Conservation (phyloP, 192 early-diverging fungal genomes). For the Mycoemilia scoparia region DNA sequence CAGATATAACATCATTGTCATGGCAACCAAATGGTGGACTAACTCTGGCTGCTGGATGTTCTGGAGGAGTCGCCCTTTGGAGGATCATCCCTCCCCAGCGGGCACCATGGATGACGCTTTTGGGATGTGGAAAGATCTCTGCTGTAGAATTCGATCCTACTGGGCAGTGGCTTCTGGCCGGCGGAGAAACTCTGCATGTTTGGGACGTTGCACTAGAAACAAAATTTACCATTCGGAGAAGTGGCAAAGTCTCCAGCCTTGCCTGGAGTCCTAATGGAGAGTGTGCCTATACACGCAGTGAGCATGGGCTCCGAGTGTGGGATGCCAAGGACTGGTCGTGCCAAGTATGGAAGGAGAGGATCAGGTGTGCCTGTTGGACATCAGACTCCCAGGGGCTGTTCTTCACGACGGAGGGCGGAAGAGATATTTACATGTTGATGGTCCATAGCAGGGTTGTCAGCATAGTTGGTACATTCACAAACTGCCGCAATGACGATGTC, state of each 20-base stretch:
- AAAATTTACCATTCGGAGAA: too few species aligned
- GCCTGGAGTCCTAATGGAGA: too few species aligned
- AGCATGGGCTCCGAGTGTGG: slow-evolving; percentile 31
- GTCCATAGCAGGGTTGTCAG: too few species aligned
- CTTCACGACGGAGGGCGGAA: slow-evolving; percentile 9
- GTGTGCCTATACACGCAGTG: too few species aligned
- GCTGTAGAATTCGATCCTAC: slow-evolving; percentile 17
- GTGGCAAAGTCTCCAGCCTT: too few species aligned
- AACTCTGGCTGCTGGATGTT: slow-evolving; percentile 23
- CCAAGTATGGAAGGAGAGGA: slow-evolving; percentile 20
- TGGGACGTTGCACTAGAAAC: slow-evolving; percentile 28
- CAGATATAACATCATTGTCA: slow-evolving; percentile 20
- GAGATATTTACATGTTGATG: slow-evolving; percentile 18
- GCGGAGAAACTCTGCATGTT: slow-evolving; percentile 18
- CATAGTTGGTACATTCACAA: too few species aligned
- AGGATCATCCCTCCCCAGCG: slow-evolving; percentile 9
- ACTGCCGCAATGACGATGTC: too few species aligned
- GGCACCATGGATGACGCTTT: slow-evolving; percentile 18
- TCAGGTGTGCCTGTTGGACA: slow-evolving; percentile 18
- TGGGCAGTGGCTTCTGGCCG: slow-evolving; percentile 25
- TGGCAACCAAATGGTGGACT: slow-evolving; percentile 28
- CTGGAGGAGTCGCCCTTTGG: slow-evolving; percentile 25
- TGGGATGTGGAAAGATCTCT: slow-evolving; percentile 20
- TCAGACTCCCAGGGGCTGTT: slow-evolving; percentile 25
- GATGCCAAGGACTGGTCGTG: slow-evolving; percentile 23